phyloP scores from a whole-genome alignment of 306 rosid species.

The Elaeagnus macrophylla region DNA sequence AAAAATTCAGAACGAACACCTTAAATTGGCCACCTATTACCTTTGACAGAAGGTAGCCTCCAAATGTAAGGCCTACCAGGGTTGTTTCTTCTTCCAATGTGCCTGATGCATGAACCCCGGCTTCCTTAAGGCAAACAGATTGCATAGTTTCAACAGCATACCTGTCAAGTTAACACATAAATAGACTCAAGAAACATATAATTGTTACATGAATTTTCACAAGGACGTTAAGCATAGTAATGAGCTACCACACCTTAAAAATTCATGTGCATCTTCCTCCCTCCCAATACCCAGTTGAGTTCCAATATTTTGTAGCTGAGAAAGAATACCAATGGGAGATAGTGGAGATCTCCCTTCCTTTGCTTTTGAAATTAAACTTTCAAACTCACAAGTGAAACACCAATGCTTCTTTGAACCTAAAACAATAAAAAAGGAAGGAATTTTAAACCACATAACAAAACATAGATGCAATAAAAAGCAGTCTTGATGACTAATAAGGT shows the following conservation, averaged over 20 bases:
- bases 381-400: slow-evolving; percentile 90
- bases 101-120: slow-evolving; percentile 36
- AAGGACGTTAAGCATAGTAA: slow-evolving; percentile 3
- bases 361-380: slow-evolving; percentile 62
- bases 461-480: slow-evolving; percentile 1
- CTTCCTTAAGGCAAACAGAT: slow-evolving; percentile 67
- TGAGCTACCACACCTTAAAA: slow-evolving; percentile 51
- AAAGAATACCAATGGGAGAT: slow-evolving; percentile 66
- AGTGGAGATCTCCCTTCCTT: slow-evolving; percentile 54
- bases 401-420: slow-evolving; percentile 65
- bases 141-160: slow-evolving; percentile 85
- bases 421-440: slow-evolving; percentile 11
- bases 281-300: slow-evolving; percentile 82
- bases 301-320: slow-evolving; percentile 64
- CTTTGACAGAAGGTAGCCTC: slow-evolving; percentile 91
- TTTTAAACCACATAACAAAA: slow-evolving; percentile 11
- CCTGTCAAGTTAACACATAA: slow-evolving; percentile 29
- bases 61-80: slow-evolving; percentile 74
- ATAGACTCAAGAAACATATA: background rate
- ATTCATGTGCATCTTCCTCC: slow-evolving; percentile 98
- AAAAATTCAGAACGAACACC: background rate
- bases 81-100: slow-evolving; percentile 75
- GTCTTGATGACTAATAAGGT: slow-evolving; percentile 3
- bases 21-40: slow-evolving; percentile 29
- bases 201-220: background rate